Percentiles rank a stretch among this genome's conserved stretches.
Evolutionary conservation across 371 early-diverging fungal genomes (phyloP).

Genomic region (Circinella minor): DNA sequence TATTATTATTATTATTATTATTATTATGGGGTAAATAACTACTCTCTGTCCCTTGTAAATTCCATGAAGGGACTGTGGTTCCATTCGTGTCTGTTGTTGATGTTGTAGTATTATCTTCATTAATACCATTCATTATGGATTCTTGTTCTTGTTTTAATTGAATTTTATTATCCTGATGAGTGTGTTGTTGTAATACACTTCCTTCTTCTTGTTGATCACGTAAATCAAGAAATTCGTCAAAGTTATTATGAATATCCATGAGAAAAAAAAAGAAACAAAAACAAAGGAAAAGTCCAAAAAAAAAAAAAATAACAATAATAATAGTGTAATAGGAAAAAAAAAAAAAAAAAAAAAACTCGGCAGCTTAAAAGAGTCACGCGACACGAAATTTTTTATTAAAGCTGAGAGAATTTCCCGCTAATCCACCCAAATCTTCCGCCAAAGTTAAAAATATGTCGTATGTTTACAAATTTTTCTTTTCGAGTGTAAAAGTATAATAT

Average conservation of each 20-base stretch:
- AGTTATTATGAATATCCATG: conserved; percentile 25
- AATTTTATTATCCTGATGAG: background rate
- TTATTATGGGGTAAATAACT: background rate
- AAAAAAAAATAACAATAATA: too few species aligned
- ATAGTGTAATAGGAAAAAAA: too few species aligned
- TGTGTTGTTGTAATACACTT: background rate
- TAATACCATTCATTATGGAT: conserved; percentile 1
- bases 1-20: conserved; percentile 1
- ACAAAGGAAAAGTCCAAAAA: background rate
- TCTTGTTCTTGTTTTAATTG: background rate
- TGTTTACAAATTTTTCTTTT: too few species aligned
- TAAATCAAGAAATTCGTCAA: conserved; percentile 28
- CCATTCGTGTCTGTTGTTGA: background rate
- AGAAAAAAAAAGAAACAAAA: background rate
- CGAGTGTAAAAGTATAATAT: too few species aligned
- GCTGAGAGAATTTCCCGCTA: too few species aligned
- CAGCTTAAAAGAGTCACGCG: too few species aligned
- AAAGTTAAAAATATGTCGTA: too few species aligned
- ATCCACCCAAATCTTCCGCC: too few species aligned
- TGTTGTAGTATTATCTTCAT: background rate
- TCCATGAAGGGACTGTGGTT: conserved; percentile 10
- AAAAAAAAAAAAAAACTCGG: too few species aligned
- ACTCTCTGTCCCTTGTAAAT: background rate
- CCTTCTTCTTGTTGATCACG: conserved; percentile 32
- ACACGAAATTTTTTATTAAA: too few species aligned